phyloP scores from a whole-genome alignment of 73 alveolate species.

The Vitrella brassicaformis region DNA sequence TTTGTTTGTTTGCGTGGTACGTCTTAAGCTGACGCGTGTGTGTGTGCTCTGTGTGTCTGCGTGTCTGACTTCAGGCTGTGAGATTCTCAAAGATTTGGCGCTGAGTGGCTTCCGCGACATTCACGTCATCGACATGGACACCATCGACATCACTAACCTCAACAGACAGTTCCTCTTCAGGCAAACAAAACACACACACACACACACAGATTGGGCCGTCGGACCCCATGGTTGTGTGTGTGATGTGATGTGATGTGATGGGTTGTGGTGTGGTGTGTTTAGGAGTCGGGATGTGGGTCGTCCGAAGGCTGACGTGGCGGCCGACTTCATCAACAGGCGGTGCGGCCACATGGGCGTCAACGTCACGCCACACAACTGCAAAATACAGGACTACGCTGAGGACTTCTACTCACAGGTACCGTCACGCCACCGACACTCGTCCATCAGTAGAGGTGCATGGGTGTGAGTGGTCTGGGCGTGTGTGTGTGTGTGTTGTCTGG shows the following conservation, averaged over 20 bases:
- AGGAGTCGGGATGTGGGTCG: slow-evolving; percentile 94
- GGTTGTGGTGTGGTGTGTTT: no score
- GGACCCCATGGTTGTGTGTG: no score
- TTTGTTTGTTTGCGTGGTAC: neutral
- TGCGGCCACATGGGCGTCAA: slow-evolving; percentile 55
- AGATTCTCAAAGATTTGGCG: slow-evolving; percentile 75
- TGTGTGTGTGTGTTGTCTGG: neutral
- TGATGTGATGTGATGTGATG: no score
- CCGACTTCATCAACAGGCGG: slow-evolving; percentile 80
- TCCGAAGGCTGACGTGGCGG: slow-evolving; percentile 95
- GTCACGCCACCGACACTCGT: neutral
- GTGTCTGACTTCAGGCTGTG: slow-evolving; percentile 44
- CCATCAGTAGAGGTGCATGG: neutral
- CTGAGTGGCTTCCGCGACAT: slow-evolving; percentile 69
- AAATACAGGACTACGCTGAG: slow-evolving; percentile 78
- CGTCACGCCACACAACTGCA: slow-evolving; percentile 53
- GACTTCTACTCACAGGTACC: slow-evolving; percentile 64
- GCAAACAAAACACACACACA: no score
- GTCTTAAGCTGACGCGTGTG: neutral
- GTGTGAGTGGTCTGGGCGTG: neutral
- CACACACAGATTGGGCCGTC: no score
- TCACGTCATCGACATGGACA: slow-evolving; percentile 95
- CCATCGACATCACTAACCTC: slow-evolving; percentile 92
- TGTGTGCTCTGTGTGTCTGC: neutral
- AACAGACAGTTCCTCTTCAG: slow-evolving; percentile 96